Base-by-base conservation (phyloP, 108 stramenopile genomes). In the Epipyxis sp. region DNA sequence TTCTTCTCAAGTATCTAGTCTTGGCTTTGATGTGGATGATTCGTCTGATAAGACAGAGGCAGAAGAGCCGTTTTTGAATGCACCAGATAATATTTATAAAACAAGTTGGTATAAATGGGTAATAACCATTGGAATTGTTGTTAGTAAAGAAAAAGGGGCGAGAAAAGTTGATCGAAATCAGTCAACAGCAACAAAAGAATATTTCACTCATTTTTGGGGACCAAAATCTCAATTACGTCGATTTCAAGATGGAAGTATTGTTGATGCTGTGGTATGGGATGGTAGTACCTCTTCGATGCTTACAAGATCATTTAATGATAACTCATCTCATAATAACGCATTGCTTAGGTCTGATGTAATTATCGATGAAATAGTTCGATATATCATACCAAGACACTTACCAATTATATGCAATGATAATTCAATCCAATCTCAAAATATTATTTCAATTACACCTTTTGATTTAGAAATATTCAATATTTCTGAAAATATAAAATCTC, bases 241-340 rank as follows among this genome's bases (percentile, higher is more conserved):
- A 37, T 80, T 80, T 34, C 74, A 80, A 44, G 79, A 80, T 44
- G 72, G 79, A 13, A 34, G 74, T 43, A 76, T 80, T 40, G 45
- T 76, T 1, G 79, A 80, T 59, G 34, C 72, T 32, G 79, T 71
- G 0, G 79, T 76, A 0, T 80, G 69, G 54, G 54, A 57, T 20
- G 54, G 25, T 25, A 25, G 20, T 25, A 25, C 16, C 20, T 57
- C 25, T 25, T 57, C 54, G 16, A 16, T 25, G 54, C 25, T 57
- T 16, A 25, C 54, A 25, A 16, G 25, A 20, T 16, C 16, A 20
- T 57, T 57, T 16, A 57, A 20, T 57, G 54, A 57, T 16, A 57
- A 57, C 54, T 20, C 25, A 20, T 16, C 54, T 25, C 54, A 25
- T 16, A 20, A 57, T 57, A 57, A 20, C 25, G 54, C 25, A 25